Percentiles rank a stretch among this genome's conserved stretches.
Evolutionary conservation across 768 basidiomycete species (phyloP).

Genomic region (Paxillus involutus): DNA sequence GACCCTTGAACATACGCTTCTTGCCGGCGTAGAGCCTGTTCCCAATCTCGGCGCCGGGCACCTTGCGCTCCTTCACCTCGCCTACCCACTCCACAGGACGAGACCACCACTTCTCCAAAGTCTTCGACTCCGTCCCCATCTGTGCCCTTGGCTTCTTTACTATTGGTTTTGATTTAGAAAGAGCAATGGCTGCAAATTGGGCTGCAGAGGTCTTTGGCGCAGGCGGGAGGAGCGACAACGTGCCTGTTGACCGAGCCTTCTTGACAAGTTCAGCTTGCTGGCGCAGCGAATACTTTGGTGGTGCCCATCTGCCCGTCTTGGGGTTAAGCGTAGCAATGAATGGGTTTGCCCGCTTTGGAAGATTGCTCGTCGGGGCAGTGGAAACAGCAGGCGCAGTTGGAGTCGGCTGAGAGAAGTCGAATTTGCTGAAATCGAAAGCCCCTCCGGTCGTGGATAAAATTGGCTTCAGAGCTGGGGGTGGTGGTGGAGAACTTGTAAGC

Average conservation of each 20-base stretch:
- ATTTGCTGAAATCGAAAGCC: conserved; percentile 18
- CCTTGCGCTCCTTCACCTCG: conserved; percentile 36
- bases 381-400: not conserved
- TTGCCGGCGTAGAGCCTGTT: conserved; percentile 70
- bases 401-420: conserved; percentile 17
- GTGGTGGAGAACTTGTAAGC: conserved; percentile 15
- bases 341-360: conserved; percentile 50
- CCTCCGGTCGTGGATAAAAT: not conserved
- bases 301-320: conserved; percentile 62
- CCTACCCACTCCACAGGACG: conserved; percentile 42
- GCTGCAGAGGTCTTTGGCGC: conserved; percentile 53
- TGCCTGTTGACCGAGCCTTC: conserved; percentile 54
- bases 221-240: conserved; percentile 63
- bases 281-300: conserved; percentile 70
- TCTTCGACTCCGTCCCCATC: not conserved
- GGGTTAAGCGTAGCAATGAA: conserved; percentile 66
- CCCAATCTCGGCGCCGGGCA: conserved; percentile 53
- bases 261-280: conserved; percentile 80
- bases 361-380: conserved; percentile 9
- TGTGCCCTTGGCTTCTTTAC: conserved; percentile 5
- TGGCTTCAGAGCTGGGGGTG: conserved; percentile 27
- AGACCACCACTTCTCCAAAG: conserved; percentile 15
- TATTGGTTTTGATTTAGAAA: conserved; percentile 14
- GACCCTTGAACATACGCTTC: conserved; percentile 93
- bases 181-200: conserved; percentile 22